Conservation (phyloP, 2,329 filamentous ascomycete genomes). For the Colletotrichum sidae region DNA sequence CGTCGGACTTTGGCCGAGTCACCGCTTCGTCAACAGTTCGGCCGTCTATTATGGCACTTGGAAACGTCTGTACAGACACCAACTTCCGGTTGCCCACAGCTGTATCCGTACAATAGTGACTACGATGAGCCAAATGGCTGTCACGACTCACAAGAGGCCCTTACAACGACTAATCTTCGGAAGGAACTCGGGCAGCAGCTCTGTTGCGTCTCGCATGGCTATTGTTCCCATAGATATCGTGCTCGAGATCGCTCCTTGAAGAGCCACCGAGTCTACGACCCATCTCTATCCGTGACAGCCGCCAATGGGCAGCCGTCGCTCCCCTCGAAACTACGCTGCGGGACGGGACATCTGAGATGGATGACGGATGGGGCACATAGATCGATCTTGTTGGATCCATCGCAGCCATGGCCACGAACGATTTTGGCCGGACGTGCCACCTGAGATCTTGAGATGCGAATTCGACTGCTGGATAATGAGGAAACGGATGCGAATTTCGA, state of each 20-base stretch:
- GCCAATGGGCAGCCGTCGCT: constrained; percentile 30
- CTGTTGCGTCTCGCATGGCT: no score
- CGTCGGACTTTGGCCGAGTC: constrained; percentile 36
- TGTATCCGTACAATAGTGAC: no score
- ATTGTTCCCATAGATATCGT: neutral
- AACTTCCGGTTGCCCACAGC: no score
- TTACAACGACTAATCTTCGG: constrained; percentile 8
- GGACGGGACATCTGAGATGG: constrained; percentile 36
- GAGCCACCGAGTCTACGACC: constrained; percentile 34
- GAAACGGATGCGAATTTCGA: neutral
- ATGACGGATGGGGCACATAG: constrained; percentile 35
- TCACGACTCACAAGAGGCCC: neutral
- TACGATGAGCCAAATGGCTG: neutral
- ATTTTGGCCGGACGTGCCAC: neutral
- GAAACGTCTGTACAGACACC: neutral
- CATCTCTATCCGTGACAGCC: constrained; percentile 34
- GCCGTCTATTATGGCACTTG: constrained; percentile 15
- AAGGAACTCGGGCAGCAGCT: no score
- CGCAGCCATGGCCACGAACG: constrained; percentile 27
- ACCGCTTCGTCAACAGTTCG: constrained; percentile 27
- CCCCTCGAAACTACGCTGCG: constrained; percentile 21
- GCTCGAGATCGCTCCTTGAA: constrained; percentile 2
- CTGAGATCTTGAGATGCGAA: no score
- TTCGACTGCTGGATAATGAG: constrained; percentile 1
- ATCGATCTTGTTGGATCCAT: constrained; percentile 36